Percentiles rank a stretch among this genome's conserved stretches.
Evolutionary conservation across 2,329 filamentous ascomycete genomes (phyloP).

Genomic region (Botrytis pseudocinerea): DNA sequence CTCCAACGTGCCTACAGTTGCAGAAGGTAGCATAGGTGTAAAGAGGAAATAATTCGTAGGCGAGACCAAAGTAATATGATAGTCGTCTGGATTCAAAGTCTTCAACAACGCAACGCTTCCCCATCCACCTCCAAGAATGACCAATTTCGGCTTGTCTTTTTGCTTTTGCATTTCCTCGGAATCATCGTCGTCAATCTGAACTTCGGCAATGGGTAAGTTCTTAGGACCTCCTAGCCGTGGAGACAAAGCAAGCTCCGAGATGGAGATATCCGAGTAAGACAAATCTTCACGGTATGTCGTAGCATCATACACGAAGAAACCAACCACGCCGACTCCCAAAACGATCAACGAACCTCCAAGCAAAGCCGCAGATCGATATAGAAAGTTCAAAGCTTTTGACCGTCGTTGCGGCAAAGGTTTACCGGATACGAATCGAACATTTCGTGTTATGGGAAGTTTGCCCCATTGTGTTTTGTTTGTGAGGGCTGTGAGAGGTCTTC

Average conservation of each 20-base stretch:
- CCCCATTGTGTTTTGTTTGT: constrained; percentile 20
- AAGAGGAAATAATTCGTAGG: constrained; percentile 97
- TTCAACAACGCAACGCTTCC: constrained; percentile 91
- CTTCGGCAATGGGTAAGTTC: constrained; percentile 88
- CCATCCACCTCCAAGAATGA: constrained; percentile 93
- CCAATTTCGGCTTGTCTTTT: constrained; percentile 88
- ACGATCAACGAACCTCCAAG: constrained; percentile 75
- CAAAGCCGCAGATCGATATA: constrained; percentile 69
- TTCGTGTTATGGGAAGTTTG: constrained; percentile 22
- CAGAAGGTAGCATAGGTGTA: constrained; percentile 95
- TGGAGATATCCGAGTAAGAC: constrained; percentile 68
- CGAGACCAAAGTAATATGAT: constrained; percentile 93
- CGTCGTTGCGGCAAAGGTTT: constrained; percentile 52
- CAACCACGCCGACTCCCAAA: constrained; percentile 67
- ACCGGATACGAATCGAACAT: constrained; percentile 48
- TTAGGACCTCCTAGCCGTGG: constrained; percentile 87
- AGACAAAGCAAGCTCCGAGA: constrained; percentile 80
- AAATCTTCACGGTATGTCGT: constrained; percentile 79
- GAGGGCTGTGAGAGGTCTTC: neutral
- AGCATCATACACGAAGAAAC: constrained; percentile 92
- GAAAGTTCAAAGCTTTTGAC: constrained; percentile 55
- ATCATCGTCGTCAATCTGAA: constrained; percentile 87
- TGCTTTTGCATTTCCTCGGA: constrained; percentile 65
- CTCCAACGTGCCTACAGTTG: constrained; percentile 93
- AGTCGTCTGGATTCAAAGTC: constrained; percentile 84